A percentile compares a stretch with the other conserved stretches of the same genome.
These are phyloP conservation scores for Psilocybe cubensis DNA, from an alignment of 768 basidiomycete species.

Conservation along the genomic window DNA sequence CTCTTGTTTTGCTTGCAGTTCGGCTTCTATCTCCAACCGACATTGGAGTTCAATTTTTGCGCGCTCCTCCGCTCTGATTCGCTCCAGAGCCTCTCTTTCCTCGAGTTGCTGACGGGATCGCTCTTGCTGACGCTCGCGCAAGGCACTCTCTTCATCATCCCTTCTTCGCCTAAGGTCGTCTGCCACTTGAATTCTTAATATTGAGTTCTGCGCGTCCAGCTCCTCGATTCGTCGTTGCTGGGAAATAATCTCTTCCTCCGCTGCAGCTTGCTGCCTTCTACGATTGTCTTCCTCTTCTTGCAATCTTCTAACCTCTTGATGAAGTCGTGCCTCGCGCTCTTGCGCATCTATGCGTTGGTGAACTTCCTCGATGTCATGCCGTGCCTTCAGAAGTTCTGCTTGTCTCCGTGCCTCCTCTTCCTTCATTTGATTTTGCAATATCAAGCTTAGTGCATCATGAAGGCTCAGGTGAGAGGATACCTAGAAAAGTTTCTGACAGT, in stretches of 20 bases:
- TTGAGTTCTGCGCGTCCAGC: not conserved
- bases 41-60: not conserved
- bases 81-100: not conserved
- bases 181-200: not conserved
- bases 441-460: constrained; percentile 9
- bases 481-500: not conserved
- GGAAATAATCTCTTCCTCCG: not conserved
- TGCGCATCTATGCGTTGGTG: not conserved
- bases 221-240: not conserved
- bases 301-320: not conserved
- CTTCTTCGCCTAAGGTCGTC: not conserved
- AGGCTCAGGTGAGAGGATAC: constrained; percentile 16
- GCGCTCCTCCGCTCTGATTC: not conserved
- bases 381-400: not conserved
- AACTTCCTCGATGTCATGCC: not conserved
- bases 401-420: not conserved
- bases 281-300: not conserved
- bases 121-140: not conserved
- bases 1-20: no score
- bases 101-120: no score
- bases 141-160: not conserved
- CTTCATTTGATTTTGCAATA: constrained; percentile 11
- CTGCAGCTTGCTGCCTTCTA: not conserved
- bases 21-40: no score
- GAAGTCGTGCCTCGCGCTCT: not conserved